Evolutionary conservation across 2,329 filamentous ascomycete species (phyloP).

Genomic region (Fusarium redolens): DNA sequence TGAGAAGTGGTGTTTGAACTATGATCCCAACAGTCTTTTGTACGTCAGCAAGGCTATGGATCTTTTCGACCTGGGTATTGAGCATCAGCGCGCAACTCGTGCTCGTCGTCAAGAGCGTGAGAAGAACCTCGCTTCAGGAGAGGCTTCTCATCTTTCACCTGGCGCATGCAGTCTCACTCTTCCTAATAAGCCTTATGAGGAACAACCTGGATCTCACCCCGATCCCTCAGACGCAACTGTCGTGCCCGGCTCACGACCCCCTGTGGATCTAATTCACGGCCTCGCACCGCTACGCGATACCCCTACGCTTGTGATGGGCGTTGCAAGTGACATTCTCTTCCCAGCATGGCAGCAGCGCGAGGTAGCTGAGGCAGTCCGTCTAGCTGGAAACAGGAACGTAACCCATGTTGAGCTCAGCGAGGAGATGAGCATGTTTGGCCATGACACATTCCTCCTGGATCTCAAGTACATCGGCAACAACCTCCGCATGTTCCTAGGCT

Average conservation of each 20-base stretch:
- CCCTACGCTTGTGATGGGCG: constrained; percentile 89
- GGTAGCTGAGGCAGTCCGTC: constrained; percentile 83
- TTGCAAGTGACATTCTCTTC: constrained; percentile 95
- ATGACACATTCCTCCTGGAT: constrained; percentile 95
- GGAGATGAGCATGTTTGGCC: constrained; percentile 93
- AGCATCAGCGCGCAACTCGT: constrained; percentile 73
- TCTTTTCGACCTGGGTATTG: constrained; percentile 87
- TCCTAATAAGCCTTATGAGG: constrained; percentile 85
- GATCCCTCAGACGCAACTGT: constrained; percentile 46
- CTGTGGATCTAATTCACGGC: constrained; percentile 82
- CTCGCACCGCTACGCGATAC: constrained; percentile 78
- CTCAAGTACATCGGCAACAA: constrained; percentile 90
- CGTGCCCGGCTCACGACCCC: constrained; percentile 63
- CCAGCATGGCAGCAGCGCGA: constrained; percentile 98
- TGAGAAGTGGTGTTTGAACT: constrained; percentile 97
- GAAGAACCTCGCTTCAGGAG: constrained; percentile 65
- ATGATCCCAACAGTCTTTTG: constrained; percentile 93
- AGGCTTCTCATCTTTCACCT: constrained; percentile 58
- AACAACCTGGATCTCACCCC: constrained; percentile 71
- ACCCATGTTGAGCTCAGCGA: constrained; percentile 92
- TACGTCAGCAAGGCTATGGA: constrained; percentile 99
- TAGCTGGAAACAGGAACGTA: constrained; percentile 82
- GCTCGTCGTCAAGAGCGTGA: constrained; percentile 71
- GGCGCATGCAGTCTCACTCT: constrained; percentile 80
- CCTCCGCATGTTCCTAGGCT: constrained; percentile 81